Conservation (phyloP, 345 rosid species). For the Microcos paniculata region DNA sequence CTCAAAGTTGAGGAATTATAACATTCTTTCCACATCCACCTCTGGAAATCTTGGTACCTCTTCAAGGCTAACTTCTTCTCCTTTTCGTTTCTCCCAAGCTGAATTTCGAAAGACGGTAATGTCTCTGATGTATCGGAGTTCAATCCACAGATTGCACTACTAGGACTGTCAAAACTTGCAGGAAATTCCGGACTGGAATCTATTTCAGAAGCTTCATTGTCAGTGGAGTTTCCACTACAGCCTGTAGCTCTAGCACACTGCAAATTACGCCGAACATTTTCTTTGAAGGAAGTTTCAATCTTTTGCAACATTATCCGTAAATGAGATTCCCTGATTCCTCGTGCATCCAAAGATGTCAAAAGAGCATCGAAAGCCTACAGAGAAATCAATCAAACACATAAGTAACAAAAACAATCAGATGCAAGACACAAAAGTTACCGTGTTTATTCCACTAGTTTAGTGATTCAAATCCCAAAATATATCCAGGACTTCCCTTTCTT, state of each 20-base stretch:
- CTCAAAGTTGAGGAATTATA: conserved; percentile 39
- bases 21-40: conserved; percentile 83
- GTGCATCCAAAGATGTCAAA: conserved; percentile 72
- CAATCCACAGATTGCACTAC: conserved; percentile 57
- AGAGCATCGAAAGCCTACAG: conserved; percentile 86
- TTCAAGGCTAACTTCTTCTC: conserved; percentile 66
- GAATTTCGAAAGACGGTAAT: conserved; percentile 63
- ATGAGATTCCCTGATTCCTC: conserved; percentile 96
- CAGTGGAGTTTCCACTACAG: conserved; percentile 32
- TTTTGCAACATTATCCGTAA: conserved; percentile 85
- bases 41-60: conserved; percentile 76
- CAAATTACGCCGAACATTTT: conserved; percentile 41
- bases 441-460: background rate
- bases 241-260: conserved; percentile 27
- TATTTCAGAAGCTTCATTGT: conserved; percentile 41
- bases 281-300: conserved; percentile 77
- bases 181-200: conserved; percentile 41
- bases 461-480: conserved; percentile 6
- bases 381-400: background rate
- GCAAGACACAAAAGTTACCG: background rate
- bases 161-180: conserved; percentile 50
- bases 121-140: conserved; percentile 45
- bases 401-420: conserved; percentile 9
- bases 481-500: background rate
- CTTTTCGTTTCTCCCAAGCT: conserved; percentile 64